Percentiles rank a stretch among this genome's conserved stretches.
Evolutionary conservation across 495 filamentous ascomycete genomes (phyloP).

Genomic region (Trichoderma gamsii): DNA sequence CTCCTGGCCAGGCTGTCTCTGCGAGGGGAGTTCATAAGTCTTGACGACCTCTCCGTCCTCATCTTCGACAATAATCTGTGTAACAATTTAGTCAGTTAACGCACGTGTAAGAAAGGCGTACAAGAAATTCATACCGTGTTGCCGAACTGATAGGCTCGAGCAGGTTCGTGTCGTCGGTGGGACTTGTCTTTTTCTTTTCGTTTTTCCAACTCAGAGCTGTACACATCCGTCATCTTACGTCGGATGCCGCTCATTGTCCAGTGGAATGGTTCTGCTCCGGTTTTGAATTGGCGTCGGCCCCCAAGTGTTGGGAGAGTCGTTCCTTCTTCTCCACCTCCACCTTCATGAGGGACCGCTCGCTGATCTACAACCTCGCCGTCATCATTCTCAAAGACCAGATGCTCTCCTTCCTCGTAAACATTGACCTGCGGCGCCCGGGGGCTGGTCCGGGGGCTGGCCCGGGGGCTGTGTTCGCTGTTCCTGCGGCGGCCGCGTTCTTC

Average conservation of each 20-base stretch:
- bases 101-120: not conserved
- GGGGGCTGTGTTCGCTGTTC: conserved; percentile 23
- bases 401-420: conserved; percentile 73
- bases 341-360: conserved; percentile 28
- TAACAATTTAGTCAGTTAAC: conserved; percentile 20
- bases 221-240: conserved; percentile 45
- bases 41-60: conserved; percentile 96
- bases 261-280: conserved; percentile 33
- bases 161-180: conserved; percentile 50
- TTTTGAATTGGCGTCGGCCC: conserved; percentile 22
- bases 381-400: conserved; percentile 78
- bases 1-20: conserved; percentile 27
- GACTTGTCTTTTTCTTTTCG: conserved; percentile 51
- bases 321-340: conserved; percentile 17
- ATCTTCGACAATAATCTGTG: conserved; percentile 89
- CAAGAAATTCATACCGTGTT: conserved; percentile 54
- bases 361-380: conserved; percentile 77
- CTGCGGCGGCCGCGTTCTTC: conserved; percentile 16
- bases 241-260: conserved; percentile 40
- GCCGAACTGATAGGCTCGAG: conserved; percentile 90
- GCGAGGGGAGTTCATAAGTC: conserved; percentile 78
- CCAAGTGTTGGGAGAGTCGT: conserved; percentile 15
- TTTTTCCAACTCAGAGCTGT: conserved; percentile 53
- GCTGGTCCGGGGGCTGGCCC: too few relatives aligned
- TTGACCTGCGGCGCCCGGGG: conserved; percentile 45